Evolutionary conservation across 805 yeast species (phyloP).

Genomic region (Spathaspora gorwiae): DNA sequence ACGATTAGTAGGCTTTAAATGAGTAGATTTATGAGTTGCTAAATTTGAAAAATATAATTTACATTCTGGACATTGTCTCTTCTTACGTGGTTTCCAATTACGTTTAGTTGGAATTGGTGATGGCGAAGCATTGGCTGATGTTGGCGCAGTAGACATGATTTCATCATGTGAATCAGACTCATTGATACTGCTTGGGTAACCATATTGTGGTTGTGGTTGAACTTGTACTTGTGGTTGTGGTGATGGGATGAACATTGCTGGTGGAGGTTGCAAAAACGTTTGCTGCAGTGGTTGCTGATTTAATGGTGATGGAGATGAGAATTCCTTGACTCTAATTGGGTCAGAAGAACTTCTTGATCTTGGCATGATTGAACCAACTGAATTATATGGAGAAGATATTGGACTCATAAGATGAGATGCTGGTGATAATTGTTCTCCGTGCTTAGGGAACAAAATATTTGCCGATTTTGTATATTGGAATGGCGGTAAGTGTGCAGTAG

Average conservation of each 20-base stretch:
- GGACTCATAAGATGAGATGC: constrained; percentile 9
- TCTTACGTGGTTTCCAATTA: constrained; percentile 49
- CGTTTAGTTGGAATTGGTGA: constrained; percentile 7
- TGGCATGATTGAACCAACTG: constrained; percentile 1
- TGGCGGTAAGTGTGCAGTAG: constrained; percentile 2
- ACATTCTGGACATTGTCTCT: constrained; percentile 71
- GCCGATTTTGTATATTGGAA: constrained; percentile 5
- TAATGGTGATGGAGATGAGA: constrained; percentile 1
- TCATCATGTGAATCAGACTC: neutral
- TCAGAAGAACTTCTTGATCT: constrained; percentile 14
- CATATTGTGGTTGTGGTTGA: neutral
- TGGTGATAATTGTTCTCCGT: neutral
- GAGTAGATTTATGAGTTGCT: constrained; percentile 81
- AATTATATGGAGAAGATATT: constrained; percentile 12
- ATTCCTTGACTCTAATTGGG: constrained; percentile 8
- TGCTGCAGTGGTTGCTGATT: neutral
- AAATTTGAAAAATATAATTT: constrained; percentile 66
- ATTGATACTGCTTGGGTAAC: neutral
- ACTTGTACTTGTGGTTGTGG: neutral
- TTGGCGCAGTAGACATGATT: neutral
- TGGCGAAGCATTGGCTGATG: constrained; percentile 7
- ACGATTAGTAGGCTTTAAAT: constrained; percentile 62
- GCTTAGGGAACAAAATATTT: constrained; percentile 3
- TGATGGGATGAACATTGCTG: neutral
- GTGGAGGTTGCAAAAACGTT: neutral